Evolutionary conservation across 805 yeast genomes (phyloP), one percentile per base, ranked within the genome.

Genomic region (Monosporozyma solicola): DNA sequence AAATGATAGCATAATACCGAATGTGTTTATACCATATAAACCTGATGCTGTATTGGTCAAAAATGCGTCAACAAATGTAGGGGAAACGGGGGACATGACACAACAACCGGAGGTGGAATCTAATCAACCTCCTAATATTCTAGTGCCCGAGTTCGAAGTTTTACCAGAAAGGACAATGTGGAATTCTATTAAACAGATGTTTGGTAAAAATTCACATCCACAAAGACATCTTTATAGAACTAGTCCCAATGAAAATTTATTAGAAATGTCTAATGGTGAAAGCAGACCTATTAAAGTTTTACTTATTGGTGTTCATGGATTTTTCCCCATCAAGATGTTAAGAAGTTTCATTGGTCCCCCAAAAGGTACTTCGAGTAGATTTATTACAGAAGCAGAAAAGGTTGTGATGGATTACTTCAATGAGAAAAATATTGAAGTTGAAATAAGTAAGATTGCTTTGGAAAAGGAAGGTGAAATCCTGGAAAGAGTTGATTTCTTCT

Each of bases 251-350:
- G 54, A 54, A 4, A 61, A 55, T 35, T 53, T 66, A 6, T 47
- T 52, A 20, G 51, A 53, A 9, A 31, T 67, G 25, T 57, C 66
- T 1, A 50, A 60, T 24, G 59, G 58, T 11, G 58, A 54, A 5
- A 54, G 51, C 16, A 57, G 55, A 48, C 73, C 80, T 39, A 78
- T 79, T 53, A 80, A 82, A 57, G 87, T 87, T 0, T 76, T 92
- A 32, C 85, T 94, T 37, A 81, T 92, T 54, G 99, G 99, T 0
- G 91, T 92, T 1, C 99, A 92, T 71, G 99, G 99, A 0, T 92
- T 91, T 63, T 92, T 94, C 72, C 99, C 99, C 0, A 86, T 89
- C 1, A 80, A 79, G 57, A 83, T 89, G 76, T 74, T 94, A 9
- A 72, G 99, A 50, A 90, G 96, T 0, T 63, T 92, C 15, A 83